Percentiles rank a stretch among this genome's conserved stretches.
These are phyloP conservation scores for Melastoma candidum DNA, from an alignment of 441 rosid genomes.

Conservation along the genomic window DNA sequence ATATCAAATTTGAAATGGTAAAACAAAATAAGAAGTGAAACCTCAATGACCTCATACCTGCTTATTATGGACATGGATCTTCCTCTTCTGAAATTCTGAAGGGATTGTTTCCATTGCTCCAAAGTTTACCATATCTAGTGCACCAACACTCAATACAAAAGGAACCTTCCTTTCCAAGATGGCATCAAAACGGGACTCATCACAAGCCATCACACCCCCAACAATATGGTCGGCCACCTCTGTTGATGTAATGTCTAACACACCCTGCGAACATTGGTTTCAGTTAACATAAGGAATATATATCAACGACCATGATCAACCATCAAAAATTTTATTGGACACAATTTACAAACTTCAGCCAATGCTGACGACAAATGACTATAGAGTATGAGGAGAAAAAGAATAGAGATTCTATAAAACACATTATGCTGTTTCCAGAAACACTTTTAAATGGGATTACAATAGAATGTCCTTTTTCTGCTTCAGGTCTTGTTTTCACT, in stretches of 20 bases:
- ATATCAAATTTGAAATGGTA: no score
- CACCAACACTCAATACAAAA: constrained; percentile 80
- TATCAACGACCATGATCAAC: no score
- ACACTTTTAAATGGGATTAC: no score
- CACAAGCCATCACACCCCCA: constrained; percentile 95
- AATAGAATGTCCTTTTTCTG: not conserved
- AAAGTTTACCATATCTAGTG: constrained; percentile 92
- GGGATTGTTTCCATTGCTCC: constrained; percentile 77
- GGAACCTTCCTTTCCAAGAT: constrained; percentile 71
- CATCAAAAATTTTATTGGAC: no score
- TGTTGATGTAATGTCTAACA: constrained; percentile 79
- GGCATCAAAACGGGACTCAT: constrained; percentile 72
- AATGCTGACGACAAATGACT: no score
- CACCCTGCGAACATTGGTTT: constrained; percentile 35
- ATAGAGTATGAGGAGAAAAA: no score
- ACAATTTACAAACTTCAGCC: no score
- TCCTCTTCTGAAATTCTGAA: constrained; percentile 48
- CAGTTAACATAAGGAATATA: no score
- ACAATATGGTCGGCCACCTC: constrained; percentile 90
- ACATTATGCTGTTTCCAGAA: no score
- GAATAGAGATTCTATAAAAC: no score
- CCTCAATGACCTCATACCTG: constrained; percentile 36
- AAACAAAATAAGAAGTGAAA: no score
- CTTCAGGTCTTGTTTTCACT: not conserved
- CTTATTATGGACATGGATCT: constrained; percentile 67